These are phyloP conservation scores for Omphalotus olearius DNA, from an alignment of 1,284 basidiomycete genomes.

Conservation along the genomic window DNA sequence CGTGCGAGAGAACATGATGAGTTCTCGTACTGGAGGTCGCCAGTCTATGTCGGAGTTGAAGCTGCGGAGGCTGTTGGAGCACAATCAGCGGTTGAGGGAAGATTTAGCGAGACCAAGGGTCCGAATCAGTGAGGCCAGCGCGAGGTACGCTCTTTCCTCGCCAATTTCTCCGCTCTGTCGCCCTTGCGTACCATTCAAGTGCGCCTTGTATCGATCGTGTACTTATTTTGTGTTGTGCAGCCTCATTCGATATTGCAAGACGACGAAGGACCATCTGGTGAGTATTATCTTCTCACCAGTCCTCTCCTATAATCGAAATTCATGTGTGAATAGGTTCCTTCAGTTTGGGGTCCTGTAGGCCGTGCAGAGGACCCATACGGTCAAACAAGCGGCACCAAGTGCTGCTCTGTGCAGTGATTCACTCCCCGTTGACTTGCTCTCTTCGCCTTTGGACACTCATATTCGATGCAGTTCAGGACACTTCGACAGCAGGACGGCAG, in stretches of 20 bases:
- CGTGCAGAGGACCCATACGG: constrained; percentile 1
- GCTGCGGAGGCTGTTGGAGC: constrained; percentile 87
- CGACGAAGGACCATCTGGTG: constrained; percentile 84
- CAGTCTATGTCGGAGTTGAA: constrained; percentile 97
- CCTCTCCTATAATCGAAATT: constrained; percentile 12
- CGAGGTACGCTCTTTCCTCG: constrained; percentile 55
- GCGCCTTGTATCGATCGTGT: not conserved
- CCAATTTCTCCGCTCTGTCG: not conserved
- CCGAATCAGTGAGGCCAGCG: constrained; percentile 86
- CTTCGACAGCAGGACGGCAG: no score
- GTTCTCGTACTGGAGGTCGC: constrained; percentile 25
- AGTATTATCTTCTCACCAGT: constrained; percentile 24
- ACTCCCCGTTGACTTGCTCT: not conserved
- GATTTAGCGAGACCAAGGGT: constrained; percentile 86
- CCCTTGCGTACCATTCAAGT: not conserved
- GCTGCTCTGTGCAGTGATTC: constrained; percentile 1
- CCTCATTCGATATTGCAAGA: constrained; percentile 88
- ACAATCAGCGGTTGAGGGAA: constrained; percentile 88
- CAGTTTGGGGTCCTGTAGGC: constrained; percentile 89
- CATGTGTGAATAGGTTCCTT: constrained; percentile 60
- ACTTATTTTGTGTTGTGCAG: constrained; percentile 34
- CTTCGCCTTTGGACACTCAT: not conserved
- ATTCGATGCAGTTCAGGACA: not conserved
- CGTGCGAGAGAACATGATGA: no score
- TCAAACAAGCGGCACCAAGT: not conserved